Percentiles rank a stretch among this genome's conserved stretches.
Conservation (phyloP, 768 basidiomycete genomes). For the Heimioporus sp. region DNA sequence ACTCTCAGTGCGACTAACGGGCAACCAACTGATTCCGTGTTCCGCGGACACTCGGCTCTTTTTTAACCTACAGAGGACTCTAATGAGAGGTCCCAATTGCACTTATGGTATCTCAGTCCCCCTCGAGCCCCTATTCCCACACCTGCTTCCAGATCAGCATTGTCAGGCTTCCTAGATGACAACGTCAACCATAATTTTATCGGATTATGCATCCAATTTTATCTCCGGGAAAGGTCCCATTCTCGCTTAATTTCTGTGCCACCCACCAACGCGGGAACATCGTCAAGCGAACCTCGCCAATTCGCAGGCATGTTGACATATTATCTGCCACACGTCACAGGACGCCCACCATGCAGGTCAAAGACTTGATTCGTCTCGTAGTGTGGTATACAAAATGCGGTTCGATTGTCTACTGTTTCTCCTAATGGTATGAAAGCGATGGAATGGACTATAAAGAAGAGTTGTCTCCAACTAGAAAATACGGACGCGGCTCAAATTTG, state of each 20-base stretch:
- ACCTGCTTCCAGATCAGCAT: not conserved
- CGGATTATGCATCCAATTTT: too few relatives aligned
- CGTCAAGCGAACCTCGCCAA: not conserved
- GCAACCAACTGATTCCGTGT: not conserved
- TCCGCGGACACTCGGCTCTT: conserved; percentile 1
- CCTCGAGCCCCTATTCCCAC: not conserved
- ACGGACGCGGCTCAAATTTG: conserved; percentile 14
- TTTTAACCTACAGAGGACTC: not conserved
- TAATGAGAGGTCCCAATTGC: not conserved
- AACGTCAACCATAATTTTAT: conserved; percentile 10
- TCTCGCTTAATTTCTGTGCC: not conserved
- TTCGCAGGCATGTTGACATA: not conserved
- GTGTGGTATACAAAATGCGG: conserved; percentile 3
- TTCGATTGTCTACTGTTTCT: not conserved
- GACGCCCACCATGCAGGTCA: not conserved
- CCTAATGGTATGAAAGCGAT: not conserved
- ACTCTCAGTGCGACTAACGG: too few relatives aligned
- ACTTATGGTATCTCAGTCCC: too few relatives aligned
- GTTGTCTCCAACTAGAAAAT: not conserved
- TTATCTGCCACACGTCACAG: too few relatives aligned
- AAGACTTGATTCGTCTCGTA: not conserved
- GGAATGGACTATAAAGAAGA: not conserved
- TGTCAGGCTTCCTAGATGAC: conserved; percentile 1
- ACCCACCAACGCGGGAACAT: not conserved
- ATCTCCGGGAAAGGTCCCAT: too few relatives aligned